Evolutionary conservation across 1,139 yeast genomes (phyloP).

Genomic region (Lodderomyces elongisporus): DNA sequence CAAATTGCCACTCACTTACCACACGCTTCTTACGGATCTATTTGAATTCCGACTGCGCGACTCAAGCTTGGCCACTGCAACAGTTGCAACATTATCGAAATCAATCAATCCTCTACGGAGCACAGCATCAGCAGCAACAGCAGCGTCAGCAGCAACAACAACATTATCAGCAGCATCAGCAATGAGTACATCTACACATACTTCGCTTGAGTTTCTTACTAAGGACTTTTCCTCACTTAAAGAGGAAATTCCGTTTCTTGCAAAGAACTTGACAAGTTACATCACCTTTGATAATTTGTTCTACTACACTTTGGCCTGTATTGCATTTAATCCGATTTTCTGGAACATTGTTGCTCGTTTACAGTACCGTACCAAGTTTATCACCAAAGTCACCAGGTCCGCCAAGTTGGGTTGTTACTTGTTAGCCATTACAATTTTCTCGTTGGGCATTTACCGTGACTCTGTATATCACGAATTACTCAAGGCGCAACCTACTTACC

Average conservation of each 20-base stretch:
- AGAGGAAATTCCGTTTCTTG: slow-evolving; percentile 16
- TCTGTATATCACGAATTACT: slow-evolving; percentile 63
- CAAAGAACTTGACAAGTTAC: slow-evolving; percentile 19
- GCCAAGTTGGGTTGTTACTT: slow-evolving; percentile 69
- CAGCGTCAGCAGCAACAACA: too few relatives aligned
- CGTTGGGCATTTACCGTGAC: slow-evolving; percentile 80
- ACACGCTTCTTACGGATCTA: too few relatives aligned
- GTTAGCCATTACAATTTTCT: slow-evolving; percentile 76
- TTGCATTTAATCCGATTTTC: slow-evolving; percentile 87
- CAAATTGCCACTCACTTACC: too few relatives aligned
- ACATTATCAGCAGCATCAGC: too few relatives aligned
- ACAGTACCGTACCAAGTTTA: slow-evolving; percentile 70
- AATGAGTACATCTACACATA: too few relatives aligned
- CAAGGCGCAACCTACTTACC: slow-evolving; percentile 48
- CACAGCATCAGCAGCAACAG: too few relatives aligned
- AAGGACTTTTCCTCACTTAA: slow-evolving; percentile 4
- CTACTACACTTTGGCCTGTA: slow-evolving; percentile 46
- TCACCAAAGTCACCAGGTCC: slow-evolving; percentile 73
- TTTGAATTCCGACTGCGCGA: too few relatives aligned
- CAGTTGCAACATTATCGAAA: too few relatives aligned
- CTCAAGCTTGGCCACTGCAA: too few relatives aligned
- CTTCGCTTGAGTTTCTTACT: too few relatives aligned
- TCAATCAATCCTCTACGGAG: too few relatives aligned
- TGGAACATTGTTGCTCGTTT: slow-evolving; percentile 91
- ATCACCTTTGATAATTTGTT: slow-evolving; percentile 21